Evolutionary conservation across 805 yeast genomes (phyloP), one percentile per base, ranked within the genome.

Genomic region (Hanseniaspora lachancei): DNA sequence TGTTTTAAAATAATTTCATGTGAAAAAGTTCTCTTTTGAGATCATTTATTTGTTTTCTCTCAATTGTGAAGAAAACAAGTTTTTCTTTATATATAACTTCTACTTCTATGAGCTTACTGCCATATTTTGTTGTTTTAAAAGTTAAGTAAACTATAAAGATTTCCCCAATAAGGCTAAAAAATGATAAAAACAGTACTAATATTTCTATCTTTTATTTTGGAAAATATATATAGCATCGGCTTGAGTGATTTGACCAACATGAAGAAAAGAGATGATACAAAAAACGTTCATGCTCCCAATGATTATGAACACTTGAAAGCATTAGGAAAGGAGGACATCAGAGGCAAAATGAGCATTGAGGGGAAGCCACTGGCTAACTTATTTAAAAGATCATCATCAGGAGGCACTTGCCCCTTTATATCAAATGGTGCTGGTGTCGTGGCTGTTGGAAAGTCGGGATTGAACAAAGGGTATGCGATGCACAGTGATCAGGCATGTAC

Each of bases 391-490:
- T 64, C 68, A 57, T 18, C 42, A 1, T 21, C 54, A 3, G 42
- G 36, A n/a, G 75, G 77, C 42, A 67, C 71, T 23, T 87, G 95
- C 70, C 60, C 76, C 3, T 86, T 88, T 71, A 95, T 95, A 38
- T 60, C 75, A 24, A 72, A 76, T 62, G 54, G 42, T n/a, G 73
- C 73, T 27, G 89, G 88, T 9, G 74, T 89, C 62, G 91, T 88
- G 18, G 72, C 81, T 2, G 83, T 87, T 51, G 81, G 87, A 52
- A 71, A 75, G 8, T 66, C 66, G 38, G 77, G 80, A 32, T 61
- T 67, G 18, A 84, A 84, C 62, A 89, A 76, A 50, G 96, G 96
- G 24, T 89, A 95, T 95, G 96, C 95, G 50, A 75, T 85, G 77
- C 77, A 81, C 61, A 80, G 79, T 51, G 93, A 85, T 67, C 84